Conservation (phyloP, 306 rosid species). For the Cucurbita moschata region DNA sequence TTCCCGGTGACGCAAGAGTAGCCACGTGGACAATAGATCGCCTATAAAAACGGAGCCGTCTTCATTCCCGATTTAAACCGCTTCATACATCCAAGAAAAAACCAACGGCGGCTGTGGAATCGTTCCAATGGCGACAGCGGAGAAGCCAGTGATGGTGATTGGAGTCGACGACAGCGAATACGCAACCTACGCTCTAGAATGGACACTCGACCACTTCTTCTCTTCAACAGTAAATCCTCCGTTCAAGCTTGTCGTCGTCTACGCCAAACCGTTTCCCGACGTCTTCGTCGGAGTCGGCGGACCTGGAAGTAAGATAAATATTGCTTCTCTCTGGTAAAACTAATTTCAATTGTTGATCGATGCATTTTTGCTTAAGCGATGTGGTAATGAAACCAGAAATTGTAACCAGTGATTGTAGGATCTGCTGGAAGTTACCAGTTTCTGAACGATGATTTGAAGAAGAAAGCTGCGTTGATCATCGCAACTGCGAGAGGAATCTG, state of each 20-base stretch:
- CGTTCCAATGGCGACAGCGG: not conserved
- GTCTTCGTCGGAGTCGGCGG: constrained; percentile 42
- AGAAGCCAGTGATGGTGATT: constrained; percentile 31
- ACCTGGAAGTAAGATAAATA: constrained; percentile 32
- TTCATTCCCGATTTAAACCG: not conserved
- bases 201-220: constrained; percentile 27
- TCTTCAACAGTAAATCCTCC: not conserved
- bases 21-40: not conserved
- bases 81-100: not conserved
- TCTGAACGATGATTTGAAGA: constrained; percentile 23
- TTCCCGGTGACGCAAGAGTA: not conserved
- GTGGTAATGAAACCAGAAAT: not conserved
- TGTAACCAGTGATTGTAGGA: constrained; percentile 4
- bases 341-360: not conserved
- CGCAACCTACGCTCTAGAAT: constrained; percentile 29
- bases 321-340: not conserved
- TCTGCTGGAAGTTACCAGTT: constrained; percentile 16
- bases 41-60: not conserved
- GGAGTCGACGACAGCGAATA: constrained; percentile 38
- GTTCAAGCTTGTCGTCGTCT: constrained; percentile 43
- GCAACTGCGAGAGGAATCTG: constrained; percentile 32
- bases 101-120: not conserved
- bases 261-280: constrained; percentile 40
- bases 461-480: constrained; percentile 16
- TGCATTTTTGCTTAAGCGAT: not conserved